Evolutionary conservation across 2,329 filamentous ascomycete species (phyloP), one percentile per base, ranked within the genome.

Genomic region (Talaromyces sp.): DNA sequence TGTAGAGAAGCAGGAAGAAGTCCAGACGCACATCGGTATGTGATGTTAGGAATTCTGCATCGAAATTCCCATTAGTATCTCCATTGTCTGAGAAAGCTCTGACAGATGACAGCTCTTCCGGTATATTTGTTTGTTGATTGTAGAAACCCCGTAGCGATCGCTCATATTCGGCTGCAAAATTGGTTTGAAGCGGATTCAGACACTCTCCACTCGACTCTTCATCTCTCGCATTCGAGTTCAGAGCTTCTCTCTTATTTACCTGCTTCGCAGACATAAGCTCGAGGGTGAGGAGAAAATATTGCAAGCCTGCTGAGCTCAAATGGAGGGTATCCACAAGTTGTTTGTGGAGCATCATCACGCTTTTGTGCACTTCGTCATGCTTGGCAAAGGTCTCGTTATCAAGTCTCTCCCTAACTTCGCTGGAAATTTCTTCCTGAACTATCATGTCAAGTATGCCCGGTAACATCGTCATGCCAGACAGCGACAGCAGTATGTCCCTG

Each of bases 1-100:
- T 59, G 39, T 45, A 45, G 11, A 59, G n/a, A 39, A 59, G 22
- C 39, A 59, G 9, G 41, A 59, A 59, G 57, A 59, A 59, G 22
- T 45, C 39, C 9, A 33, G 41, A n/a, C 57, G 57, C 24, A 59
- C 27, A 9, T 45, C 27, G 11, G 57, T 19, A 10, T 9, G 14
- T 8, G 57, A 59, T 45, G 39, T 59, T 14, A 59, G n/a, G n/a
- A 19, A 43, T n/a, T 43, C 41, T 19, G 41, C 41, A 43, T 43
- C n/a, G 1, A n/a, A 33, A 11, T 22, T n/a, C 22, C 19, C 19
- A 10, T 27, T 14, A 1, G 22, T 2, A 10, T 59, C 39, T 33
- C 24, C 27, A 10, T 8, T 31, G 7, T 31, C 27, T 31, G 27
- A 31, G 7, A 45, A 41, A 8, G 37, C 56, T 6, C 16, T n/a